Percentiles rank a stretch among this genome's conserved stretches.
These are phyloP conservation scores for Dendrocalamus latiflorus DNA, from an alignment of 202 grass and related monocot genomes.

Conservation along the genomic window DNA sequence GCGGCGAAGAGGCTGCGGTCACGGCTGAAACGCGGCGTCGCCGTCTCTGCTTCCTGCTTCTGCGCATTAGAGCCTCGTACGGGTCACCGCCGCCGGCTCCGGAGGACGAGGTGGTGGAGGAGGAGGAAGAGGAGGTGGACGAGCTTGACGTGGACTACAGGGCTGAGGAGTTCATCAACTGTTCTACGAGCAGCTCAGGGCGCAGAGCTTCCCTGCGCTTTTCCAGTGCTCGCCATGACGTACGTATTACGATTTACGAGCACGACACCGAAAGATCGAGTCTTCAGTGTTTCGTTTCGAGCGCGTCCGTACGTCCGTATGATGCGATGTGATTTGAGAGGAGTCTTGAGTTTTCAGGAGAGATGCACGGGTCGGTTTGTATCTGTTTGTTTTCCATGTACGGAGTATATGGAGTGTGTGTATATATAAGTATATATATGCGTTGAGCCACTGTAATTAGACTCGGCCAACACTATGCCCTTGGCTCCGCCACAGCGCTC, in stretches of 20 bases:
- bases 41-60: conserved; percentile 29
- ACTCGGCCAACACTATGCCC: no score
- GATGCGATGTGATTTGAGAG: background rate
- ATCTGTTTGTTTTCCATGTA: background rate
- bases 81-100: background rate
- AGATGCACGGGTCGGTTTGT: background rate
- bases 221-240: conserved; percentile 21
- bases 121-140: background rate
- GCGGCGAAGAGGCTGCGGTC: conserved; percentile 36
- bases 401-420: no score
- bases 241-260: no score
- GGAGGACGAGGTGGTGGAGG: background rate
- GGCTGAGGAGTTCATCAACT: conserved; percentile 82
- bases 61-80: conserved; percentile 24
- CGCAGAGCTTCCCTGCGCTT: conserved; percentile 38
- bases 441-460: no score
- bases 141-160: conserved; percentile 70
- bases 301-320: background rate
- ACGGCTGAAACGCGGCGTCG: conserved; percentile 13
- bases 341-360: background rate
- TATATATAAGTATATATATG: no score
- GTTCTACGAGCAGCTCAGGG: conserved; percentile 84
- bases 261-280: background rate
- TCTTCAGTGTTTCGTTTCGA: background rate
- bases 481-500: no score